Base-by-base conservation (phyloP, 108 stramenopile genomes). In the Cyclotella cryptica region DNA sequence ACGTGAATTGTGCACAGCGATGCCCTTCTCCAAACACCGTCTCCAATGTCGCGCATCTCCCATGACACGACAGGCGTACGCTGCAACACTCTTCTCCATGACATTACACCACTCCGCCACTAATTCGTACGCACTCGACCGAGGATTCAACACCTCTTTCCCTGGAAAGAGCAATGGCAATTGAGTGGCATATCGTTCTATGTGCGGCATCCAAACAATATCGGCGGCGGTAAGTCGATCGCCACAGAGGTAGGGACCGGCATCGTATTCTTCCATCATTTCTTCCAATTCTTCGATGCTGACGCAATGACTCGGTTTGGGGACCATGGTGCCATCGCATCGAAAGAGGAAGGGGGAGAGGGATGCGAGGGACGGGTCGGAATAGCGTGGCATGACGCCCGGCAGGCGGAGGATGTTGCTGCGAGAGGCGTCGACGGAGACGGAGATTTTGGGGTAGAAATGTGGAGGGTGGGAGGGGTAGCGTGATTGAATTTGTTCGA, bases 1-100 rank as follows among this genome's bases (percentile, higher is more conserved):
- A 17, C 88, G 86, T 73, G 80, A 85, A 41, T 88, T 88, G 22
- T 85, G 83, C 83, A 87, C 77, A 8, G 58, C 69, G 26, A 89
- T 59, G 21, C 86, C 88, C 66, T 61, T 17, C 19, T 63, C 67
- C 74, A 81, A 71, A 65, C 69, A 65, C 30, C 19, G 21, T 57
- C 69, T 70, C 80, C 80, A 81, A 46, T 58, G 51, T 22, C 54
- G 18, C 54, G 61, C 70, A 77, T 75, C 67, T 42, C 81, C 81
- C 53, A 42, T 53, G 28, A 84, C 72, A 39, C 63, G 46, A 61
- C 78, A 74, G 1, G 55, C 42, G 60, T 84, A 84, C 15, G 70
- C 44, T 1, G 83, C 66, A 10, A 66, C 47, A 27, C 42, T 45
- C 30, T 17, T 77, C 42, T 84, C 83, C 69, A 84, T 51, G 22